Conservation (phyloP, 331 rosid genomes). For the Pyracantha coccinea region DNA sequence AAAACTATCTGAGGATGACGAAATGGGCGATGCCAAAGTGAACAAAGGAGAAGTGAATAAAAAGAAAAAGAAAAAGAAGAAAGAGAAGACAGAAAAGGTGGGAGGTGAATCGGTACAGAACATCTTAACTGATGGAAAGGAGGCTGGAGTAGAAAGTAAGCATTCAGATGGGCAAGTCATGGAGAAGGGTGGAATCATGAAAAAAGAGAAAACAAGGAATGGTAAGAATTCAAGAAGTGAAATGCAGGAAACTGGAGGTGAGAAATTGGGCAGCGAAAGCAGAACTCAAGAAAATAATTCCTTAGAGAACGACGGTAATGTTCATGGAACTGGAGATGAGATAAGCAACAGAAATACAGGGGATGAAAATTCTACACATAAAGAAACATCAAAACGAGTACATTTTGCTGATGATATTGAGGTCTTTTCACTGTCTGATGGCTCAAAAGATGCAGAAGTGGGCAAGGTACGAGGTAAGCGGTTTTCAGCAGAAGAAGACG, state of each 20-base stretch:
- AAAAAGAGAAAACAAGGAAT: background rate
- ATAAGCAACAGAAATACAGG: background rate
- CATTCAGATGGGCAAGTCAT: background rate
- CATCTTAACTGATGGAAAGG: background rate
- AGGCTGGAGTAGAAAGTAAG: conserved; percentile 10
- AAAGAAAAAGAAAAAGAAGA: background rate
- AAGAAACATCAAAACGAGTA: conserved; percentile 35
- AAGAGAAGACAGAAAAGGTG: conserved; percentile 8
- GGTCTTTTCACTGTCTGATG: conserved; percentile 23
- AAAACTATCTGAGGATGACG: background rate
- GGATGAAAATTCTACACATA: conserved; percentile 6
- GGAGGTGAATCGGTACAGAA: background rate
- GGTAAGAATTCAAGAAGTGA: background rate
- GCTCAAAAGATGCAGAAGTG: conserved; percentile 9
- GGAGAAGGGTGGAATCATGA: conserved; percentile 1
- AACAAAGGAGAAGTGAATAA: background rate
- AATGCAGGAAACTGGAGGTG: background rate
- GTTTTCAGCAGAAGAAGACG: conserved; percentile 64
- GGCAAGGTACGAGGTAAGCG: conserved; percentile 53
- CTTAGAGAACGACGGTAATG: background rate
- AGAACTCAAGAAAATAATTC: background rate
- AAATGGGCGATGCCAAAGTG: background rate
- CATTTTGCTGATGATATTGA: conserved; percentile 57
- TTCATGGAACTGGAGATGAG: background rate
- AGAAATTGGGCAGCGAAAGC: conserved; percentile 5